A percentile compares a stretch with the other conserved stretches of the same genome.
These are phyloP conservation scores for Buxus sempervirens DNA, from an alignment of 164 flowering plant species.

Conservation along the genomic window DNA sequence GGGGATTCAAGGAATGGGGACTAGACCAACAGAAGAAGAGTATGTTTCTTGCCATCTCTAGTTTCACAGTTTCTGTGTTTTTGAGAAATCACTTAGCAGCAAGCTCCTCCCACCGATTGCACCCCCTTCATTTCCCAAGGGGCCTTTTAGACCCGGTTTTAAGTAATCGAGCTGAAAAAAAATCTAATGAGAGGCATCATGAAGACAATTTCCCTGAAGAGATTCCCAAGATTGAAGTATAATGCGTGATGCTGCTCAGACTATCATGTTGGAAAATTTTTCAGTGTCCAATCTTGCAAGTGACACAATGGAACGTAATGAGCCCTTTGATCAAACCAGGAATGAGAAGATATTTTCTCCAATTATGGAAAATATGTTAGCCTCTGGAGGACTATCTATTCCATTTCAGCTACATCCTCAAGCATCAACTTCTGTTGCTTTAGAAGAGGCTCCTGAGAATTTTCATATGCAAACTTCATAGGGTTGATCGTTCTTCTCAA, in stretches of 20 bases:
- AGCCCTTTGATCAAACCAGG: slow-evolving; percentile 15
- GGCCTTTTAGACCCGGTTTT: slow-evolving; percentile 25
- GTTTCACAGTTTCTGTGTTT: neutral
- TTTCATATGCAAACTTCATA: slow-evolving; percentile 26
- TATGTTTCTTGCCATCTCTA: slow-evolving; percentile 22
- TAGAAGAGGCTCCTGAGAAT: slow-evolving; percentile 20
- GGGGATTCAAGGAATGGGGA: slow-evolving; percentile 22
- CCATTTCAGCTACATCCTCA: slow-evolving; percentile 27
- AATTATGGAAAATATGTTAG: slow-evolving; percentile 22
- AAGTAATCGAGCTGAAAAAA: slow-evolving; percentile 25
- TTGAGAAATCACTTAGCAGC: slow-evolving; percentile 1
- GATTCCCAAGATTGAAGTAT: slow-evolving; percentile 51
- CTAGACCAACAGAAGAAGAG: slow-evolving; percentile 44
- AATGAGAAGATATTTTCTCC: slow-evolving; percentile 44
- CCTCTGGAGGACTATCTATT: slow-evolving; percentile 29
- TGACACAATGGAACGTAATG: slow-evolving; percentile 19
- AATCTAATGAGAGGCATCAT: slow-evolving; percentile 6
- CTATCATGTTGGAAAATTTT: slow-evolving; percentile 17
- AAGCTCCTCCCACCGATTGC: slow-evolving; percentile 15
- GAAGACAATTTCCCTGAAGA: slow-evolving; percentile 27
- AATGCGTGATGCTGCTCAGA: slow-evolving; percentile 50
- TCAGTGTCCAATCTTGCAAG: slow-evolving; percentile 15
- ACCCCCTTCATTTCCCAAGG: slow-evolving; percentile 16
- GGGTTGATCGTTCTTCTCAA: slow-evolving; percentile 36
- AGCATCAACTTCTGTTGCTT: slow-evolving; percentile 28